Evolutionary conservation across 257 asterid species (phyloP), one percentile per base, ranked within the genome.

Genomic region (Nicotiana attenuata): DNA sequence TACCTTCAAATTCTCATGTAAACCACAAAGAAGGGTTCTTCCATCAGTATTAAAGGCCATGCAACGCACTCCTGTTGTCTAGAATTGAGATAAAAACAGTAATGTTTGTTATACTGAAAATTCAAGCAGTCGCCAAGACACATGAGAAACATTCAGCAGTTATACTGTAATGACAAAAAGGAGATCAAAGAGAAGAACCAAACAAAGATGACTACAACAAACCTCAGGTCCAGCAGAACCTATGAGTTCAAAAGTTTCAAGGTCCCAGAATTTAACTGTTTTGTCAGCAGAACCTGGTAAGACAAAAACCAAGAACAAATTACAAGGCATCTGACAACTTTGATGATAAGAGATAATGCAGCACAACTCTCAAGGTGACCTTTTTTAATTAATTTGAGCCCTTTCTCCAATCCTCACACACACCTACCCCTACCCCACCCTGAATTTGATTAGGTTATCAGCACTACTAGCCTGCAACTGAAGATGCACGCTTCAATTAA

Each of bases 221-320:
- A 96, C 99, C 99, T 94, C 99, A 6, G 99, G 96, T 69, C 97
- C 99, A 81, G 98, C 89, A 80, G 97, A 96, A 81, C 99, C 97
- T 82, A 96, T 94, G 65, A 91, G 97, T 88, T 96, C 99, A 92
- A 96, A 96, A 82, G 99, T 94, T 91, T 96, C 99, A 84, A 96
- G 98, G 86, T 96, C 99, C 99, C 99, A 96, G 86, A 96, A 94
- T 83, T 94, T 96, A 81, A 96, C 99, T 65, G 99, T 94, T 89
- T 86, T 90, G 87, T 96, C 99, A 85, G 97, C 94, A 76, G 99
- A 96, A 81, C 99, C 99, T 96, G 96, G 83, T 81, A 86, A 86
- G 81, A 50, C 20, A 5, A 81, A 76, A 22, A 64, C 73, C 56
- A 82, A 53, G 41, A 83, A 80, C 61, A 38, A 33, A 82, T 81